Evolutionary conservation across 1,284 basidiomycete genomes (phyloP).

Genomic region (Cystobasidium pallidum): DNA sequence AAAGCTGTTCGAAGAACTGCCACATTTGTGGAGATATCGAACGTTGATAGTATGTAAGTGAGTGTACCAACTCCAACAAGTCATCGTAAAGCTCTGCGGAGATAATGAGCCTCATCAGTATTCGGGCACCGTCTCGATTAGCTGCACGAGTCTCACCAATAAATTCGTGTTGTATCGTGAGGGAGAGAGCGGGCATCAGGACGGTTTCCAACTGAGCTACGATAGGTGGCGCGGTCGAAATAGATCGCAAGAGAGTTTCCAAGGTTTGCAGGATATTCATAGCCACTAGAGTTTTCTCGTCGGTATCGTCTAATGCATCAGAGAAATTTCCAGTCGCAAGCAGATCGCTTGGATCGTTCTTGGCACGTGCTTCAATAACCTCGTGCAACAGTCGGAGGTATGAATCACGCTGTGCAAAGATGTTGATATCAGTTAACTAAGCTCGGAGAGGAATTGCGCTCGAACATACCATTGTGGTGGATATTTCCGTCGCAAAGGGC

Average conservation of each 20-base stretch:
- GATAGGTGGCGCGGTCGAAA: constrained; percentile 75
- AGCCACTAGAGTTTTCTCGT: constrained; percentile 52
- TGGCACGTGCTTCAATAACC: constrained; percentile 61
- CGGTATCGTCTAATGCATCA: constrained; percentile 40
- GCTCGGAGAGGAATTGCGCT: not conserved
- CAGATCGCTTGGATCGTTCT: constrained; percentile 42
- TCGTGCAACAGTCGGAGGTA: constrained; percentile 78
- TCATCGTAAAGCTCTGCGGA: constrained; percentile 79
- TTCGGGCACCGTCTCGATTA: too few relatives aligned
- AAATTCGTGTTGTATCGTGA: constrained; percentile 64
- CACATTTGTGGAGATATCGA: constrained; percentile 79
- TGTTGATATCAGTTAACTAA: not conserved
- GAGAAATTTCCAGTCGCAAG: constrained; percentile 38
- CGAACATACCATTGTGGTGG: constrained; percentile 69
- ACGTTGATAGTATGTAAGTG: constrained; percentile 78
- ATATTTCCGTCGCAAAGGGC: constrained; percentile 81
- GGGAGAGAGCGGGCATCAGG: constrained; percentile 74
- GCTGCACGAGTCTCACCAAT: constrained; percentile 59
- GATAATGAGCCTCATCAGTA: too few relatives aligned
- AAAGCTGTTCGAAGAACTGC: constrained; percentile 81
- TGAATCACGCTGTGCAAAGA: constrained; percentile 68
- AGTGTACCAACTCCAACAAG: constrained; percentile 83
- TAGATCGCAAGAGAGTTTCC: constrained; percentile 63
- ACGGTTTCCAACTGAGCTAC: constrained; percentile 78
- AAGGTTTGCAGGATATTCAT: constrained; percentile 59